Base-by-base conservation (phyloP, 192 early-diverging fungal genomes). In the Coemansia sp. region DNA sequence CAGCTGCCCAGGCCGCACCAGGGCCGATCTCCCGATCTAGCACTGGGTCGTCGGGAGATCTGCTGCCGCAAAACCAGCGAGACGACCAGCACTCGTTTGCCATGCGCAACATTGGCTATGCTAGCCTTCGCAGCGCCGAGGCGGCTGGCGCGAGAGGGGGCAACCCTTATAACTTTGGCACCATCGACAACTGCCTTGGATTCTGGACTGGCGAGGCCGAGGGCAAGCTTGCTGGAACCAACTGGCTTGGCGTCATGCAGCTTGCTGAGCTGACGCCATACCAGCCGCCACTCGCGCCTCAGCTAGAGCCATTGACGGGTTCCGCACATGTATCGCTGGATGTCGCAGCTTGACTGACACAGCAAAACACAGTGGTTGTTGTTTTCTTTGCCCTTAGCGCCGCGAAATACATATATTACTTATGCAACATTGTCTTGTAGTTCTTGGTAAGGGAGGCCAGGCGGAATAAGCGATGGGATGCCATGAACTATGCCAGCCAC, bases 151-250 rank as follows among this genome's bases (percentile, higher is more conserved):
- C 25, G 20, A 72, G 39, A 27, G 91, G 38, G 1, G 46, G 46
- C 2, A 62, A 95, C 79, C 88, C 91, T 15, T 96, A 96, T 73
- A 90, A 92, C 70, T 87, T 88, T 77, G 96, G 96, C 6, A 57
- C 86, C 5, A 77, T 86, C 60, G 83, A 84, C 47, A 98, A 98
- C 77, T 95, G 93, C 66, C 46, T 91, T 3, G 92, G 93, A 17
- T 98, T 98, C 77, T 96, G 93, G 86, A 82, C 89, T 3, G 59
- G 78, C 14, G 87, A 82, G 3, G 65, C 79, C 12, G 74, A 80
- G 59, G 89, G 89, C 7, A 80, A 80, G n/a, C 70, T 89, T 64
- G 79, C 79, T 27, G 79, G 80, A 47, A 73, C 89, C n/a, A 73
- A 89, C 60, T 92, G 89, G 89, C 86, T 80, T 39, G 65, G 58